Conservation (phyloP, 2,329 filamentous ascomycete species). For the Penicillium sp. region DNA sequence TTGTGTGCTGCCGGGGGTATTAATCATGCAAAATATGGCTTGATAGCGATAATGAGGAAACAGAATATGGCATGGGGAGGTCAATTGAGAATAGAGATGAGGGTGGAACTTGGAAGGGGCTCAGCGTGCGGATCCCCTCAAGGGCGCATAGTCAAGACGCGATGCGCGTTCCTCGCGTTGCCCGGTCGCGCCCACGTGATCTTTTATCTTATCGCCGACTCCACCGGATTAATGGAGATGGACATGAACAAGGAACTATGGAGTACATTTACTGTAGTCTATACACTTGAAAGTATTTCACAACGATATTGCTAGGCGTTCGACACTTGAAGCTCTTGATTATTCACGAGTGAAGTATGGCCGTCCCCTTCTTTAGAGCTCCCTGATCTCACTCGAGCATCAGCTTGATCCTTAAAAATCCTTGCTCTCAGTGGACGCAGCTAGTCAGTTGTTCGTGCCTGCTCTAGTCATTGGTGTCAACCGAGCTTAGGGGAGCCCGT, state of each 20-base stretch:
- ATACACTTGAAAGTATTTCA: no score
- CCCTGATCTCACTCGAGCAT: no score
- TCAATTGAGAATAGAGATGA: slow-evolving; percentile 7
- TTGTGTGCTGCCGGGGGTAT: slow-evolving; percentile 14
- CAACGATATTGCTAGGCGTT: no score
- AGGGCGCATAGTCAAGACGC: slow-evolving; percentile 29
- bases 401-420: no score
- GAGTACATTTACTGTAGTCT: no score
- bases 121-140: slow-evolving; percentile 13
- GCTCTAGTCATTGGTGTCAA: no score
- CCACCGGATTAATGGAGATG: neutral
- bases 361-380: no score
- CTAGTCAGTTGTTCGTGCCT: no score
- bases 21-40: neutral
- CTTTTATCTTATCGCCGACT: slow-evolving; percentile 24
- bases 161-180: slow-evolving; percentile 34
- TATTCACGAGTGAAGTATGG: neutral
- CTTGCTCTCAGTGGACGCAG: no score
- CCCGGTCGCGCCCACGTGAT: slow-evolving; percentile 23
- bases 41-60: neutral
- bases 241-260: no score
- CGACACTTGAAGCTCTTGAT: neutral
- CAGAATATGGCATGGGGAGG: slow-evolving; percentile 20
- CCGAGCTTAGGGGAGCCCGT: no score
- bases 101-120: slow-evolving; percentile 10